phyloP scores from a whole-genome alignment of 1,284 basidiomycete species.

The Tylopilus sp. region DNA sequence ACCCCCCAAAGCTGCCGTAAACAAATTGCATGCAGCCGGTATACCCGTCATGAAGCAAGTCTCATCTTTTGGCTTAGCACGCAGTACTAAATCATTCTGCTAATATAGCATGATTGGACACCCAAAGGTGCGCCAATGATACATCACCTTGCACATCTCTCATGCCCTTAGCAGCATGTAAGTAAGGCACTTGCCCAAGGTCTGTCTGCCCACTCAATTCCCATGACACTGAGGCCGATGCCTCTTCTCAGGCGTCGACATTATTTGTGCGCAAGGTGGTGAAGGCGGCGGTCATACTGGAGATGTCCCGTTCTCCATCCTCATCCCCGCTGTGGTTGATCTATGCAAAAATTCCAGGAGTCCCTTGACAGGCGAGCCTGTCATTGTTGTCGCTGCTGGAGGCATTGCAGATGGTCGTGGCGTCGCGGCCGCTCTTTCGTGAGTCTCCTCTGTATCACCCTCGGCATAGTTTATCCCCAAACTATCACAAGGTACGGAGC shows the following conservation, averaged over 20 bases:
- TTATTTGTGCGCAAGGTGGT: constrained; percentile 80
- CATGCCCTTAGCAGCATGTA: constrained; percentile 53
- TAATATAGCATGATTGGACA: constrained; percentile 75
- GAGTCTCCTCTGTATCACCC: constrained; percentile 25
- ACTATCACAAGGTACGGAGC: constrained; percentile 57
- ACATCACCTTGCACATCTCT: background rate
- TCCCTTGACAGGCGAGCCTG: constrained; percentile 71
- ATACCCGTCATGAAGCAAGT: constrained; percentile 81
- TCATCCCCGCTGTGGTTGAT: constrained; percentile 77
- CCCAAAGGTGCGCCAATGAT: constrained; percentile 57
- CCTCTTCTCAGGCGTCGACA: constrained; percentile 60
- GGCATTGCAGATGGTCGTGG: constrained; percentile 81
- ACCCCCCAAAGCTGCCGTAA: constrained; percentile 76
- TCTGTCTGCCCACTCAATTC: constrained; percentile 16
- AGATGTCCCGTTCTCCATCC: constrained; percentile 69
- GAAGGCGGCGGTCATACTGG: constrained; percentile 79
- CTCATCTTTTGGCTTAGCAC: background rate
- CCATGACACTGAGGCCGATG: background rate
- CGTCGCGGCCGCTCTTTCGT: constrained; percentile 74
- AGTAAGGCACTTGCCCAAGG: constrained; percentile 72
- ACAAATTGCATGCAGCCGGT: constrained; percentile 72
- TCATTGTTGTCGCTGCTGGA: constrained; percentile 78
- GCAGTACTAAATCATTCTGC: constrained; percentile 7
- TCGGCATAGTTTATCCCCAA: background rate
- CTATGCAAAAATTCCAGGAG: constrained; percentile 58